These are phyloP conservation scores for Areca catechu DNA, from an alignment of 176 grass and related monocot species.

Conservation along the genomic window DNA sequence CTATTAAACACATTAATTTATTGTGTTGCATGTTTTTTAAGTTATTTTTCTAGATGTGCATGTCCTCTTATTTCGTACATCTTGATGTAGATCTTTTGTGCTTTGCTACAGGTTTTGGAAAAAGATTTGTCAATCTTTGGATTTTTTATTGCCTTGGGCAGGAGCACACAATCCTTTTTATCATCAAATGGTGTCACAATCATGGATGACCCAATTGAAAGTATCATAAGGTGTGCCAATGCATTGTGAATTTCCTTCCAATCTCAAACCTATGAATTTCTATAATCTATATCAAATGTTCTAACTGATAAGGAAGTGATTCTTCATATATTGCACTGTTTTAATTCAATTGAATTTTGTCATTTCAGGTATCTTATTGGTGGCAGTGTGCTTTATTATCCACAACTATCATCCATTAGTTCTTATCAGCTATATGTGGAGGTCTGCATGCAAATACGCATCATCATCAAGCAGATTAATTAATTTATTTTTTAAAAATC, in stretches of 20 bases:
- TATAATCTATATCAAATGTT: too few species aligned
- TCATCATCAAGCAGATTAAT: constrained; percentile 6
- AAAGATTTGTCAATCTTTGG: constrained; percentile 98
- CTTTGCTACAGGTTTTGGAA: constrained; percentile 76
- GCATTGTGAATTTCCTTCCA: neutral
- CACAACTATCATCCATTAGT: constrained; percentile 96
- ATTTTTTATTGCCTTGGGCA: constrained; percentile 98
- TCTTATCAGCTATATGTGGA: constrained; percentile 98
- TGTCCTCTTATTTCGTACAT: too few species aligned
- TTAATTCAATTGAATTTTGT: too few species aligned
- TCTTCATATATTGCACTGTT: too few species aligned
- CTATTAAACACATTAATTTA: too few species aligned
- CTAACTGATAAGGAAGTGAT: too few species aligned
- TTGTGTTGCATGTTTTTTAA: too few species aligned
- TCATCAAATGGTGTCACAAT: constrained; percentile 60
- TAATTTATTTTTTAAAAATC: constrained; percentile 15
- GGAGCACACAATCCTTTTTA: constrained; percentile 79
- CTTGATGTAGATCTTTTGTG: neutral
- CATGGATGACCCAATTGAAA: constrained; percentile 59
- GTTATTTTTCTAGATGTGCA: too few species aligned
- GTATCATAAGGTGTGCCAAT: constrained; percentile 67
- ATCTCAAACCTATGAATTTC: too few species aligned
- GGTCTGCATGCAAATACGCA: constrained; percentile 39
- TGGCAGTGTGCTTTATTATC: constrained; percentile 94
- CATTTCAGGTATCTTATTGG: constrained; percentile 90